These are phyloP conservation scores for Proteromonas lacertae DNA, from an alignment of 352 stramenopile species.

Conservation along the genomic window DNA sequence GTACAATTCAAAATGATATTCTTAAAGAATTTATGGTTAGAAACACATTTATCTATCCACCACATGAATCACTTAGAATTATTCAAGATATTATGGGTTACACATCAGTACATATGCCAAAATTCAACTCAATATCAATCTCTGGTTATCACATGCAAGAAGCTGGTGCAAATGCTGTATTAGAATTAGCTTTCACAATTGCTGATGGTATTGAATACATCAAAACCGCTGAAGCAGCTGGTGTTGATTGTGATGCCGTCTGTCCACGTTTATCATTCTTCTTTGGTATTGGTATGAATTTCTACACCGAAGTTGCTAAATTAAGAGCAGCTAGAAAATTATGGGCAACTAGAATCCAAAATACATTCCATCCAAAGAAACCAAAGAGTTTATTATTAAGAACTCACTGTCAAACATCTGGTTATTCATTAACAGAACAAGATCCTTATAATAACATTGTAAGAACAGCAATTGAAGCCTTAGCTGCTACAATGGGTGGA, in stretches of 20 bases:
- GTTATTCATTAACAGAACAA: conserved; percentile 74
- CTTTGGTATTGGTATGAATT: conserved; percentile 88
- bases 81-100: conserved; percentile 87
- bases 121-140: conserved; percentile 86
- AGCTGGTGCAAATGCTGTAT: conserved; percentile 51
- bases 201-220: conserved; percentile 85
- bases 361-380: conserved; percentile 71
- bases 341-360: conserved; percentile 61
- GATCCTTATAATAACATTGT: conserved; percentile 93
- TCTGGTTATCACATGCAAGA: conserved; percentile 93
- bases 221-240: conserved; percentile 42
- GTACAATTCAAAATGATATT: conserved; percentile 85
- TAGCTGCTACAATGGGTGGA: conserved; percentile 51
- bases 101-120: conserved; percentile 68
- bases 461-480: conserved; percentile 71
- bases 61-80: conserved; percentile 55
- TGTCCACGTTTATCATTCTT: conserved; percentile 77
- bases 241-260: conserved; percentile 59
- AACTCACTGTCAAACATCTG: conserved; percentile 80
- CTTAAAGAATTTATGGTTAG: conserved; percentile 69
- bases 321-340: conserved; percentile 54
- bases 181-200: conserved; percentile 83
- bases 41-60: conserved; percentile 94
- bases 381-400: conserved; percentile 55
- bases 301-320: conserved; percentile 87